Conservation (phyloP, 2,329 filamentous ascomycete genomes). For the Fusarium continuum region DNA sequence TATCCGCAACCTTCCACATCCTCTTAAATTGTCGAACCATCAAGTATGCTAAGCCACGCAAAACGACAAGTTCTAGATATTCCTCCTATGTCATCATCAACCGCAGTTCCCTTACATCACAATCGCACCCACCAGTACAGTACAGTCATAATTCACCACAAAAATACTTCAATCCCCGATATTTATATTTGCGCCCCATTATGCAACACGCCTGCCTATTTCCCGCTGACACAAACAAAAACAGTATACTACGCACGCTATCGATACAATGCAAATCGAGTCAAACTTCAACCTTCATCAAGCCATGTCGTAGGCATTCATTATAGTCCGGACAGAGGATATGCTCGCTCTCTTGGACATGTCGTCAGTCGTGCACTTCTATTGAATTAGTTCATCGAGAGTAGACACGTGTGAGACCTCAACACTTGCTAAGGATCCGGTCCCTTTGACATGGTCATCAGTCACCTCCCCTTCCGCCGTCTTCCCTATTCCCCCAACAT, state of each 20-base stretch:
- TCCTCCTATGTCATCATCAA: too few species aligned
- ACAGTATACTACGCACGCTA: not conserved
- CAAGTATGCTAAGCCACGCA: too few species aligned
- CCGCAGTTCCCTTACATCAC: too few species aligned
- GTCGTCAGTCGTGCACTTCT: conserved; percentile 34
- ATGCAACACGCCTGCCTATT: conserved; percentile 33
- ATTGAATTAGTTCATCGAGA: conserved; percentile 31
- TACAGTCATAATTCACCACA: too few species aligned
- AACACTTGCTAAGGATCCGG: conserved; percentile 6
- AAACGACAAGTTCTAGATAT: too few species aligned
- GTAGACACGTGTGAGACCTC: conserved; percentile 24
- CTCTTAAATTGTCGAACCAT: too few species aligned
- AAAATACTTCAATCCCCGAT: conserved; percentile 4
- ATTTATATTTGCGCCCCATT: conserved; percentile 25
- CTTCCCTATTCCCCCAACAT: not conserved
- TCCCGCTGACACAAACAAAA: conserved; percentile 31
- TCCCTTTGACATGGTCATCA: not conserved
- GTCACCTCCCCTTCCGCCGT: not conserved
- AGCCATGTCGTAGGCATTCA: conserved; percentile 21
- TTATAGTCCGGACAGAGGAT: conserved; percentile 18
- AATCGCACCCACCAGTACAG: too few species aligned
- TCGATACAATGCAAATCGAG: conserved; percentile 18
- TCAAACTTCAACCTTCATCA: conserved; percentile 21
- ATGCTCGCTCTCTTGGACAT: conserved; percentile 16
- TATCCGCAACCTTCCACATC: too few species aligned